Percentiles rank a stretch among this genome's conserved stretches.
Evolutionary conservation across 2,329 filamentous ascomycete species (phyloP).

Genomic region (Elsinoe australis): DNA sequence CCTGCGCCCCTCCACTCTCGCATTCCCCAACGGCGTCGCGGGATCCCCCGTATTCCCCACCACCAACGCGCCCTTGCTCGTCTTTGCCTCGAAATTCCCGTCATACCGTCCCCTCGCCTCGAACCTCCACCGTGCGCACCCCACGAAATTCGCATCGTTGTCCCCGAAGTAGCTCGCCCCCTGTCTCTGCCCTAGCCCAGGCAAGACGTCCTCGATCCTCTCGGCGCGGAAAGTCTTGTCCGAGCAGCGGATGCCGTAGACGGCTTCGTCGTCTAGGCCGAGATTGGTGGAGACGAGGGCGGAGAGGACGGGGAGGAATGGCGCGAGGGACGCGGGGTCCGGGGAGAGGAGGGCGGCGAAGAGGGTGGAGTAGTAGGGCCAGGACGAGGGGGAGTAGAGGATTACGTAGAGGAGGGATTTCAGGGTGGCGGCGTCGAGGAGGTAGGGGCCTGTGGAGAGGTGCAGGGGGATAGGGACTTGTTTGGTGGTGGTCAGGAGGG

Average conservation of each 20-base stretch:
- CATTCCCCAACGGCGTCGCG: conserved; percentile 38
- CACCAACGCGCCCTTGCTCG: conserved; percentile 26
- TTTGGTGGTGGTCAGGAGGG: background rate
- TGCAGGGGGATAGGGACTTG: background rate
- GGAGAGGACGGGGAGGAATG: background rate
- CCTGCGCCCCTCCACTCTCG: conserved; percentile 32
- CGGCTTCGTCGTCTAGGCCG: background rate
- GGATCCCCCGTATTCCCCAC: conserved; percentile 31
- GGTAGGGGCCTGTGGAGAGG: too few species aligned
- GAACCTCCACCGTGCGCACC: conserved; percentile 30
- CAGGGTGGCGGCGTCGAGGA: background rate
- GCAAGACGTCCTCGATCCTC: conserved; percentile 29
- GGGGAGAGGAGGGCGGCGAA: background rate
- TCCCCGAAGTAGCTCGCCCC: conserved; percentile 32
- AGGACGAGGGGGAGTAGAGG: background rate
- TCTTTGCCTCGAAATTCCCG: conserved; percentile 30
- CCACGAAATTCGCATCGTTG: conserved; percentile 32
- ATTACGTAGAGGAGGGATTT: background rate
- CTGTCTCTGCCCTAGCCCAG: conserved; percentile 34
- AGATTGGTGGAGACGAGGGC: background rate
- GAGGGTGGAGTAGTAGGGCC: background rate
- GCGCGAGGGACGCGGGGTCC: background rate
- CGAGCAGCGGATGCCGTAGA: background rate
- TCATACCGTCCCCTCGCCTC: conserved; percentile 22
- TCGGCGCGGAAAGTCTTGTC: conserved; percentile 17